A percentile compares a stretch with the other conserved stretches of the same genome.
Evolutionary conservation across 805 yeast genomes (phyloP).

Genomic region (Wickerhamomyces canadensis): DNA sequence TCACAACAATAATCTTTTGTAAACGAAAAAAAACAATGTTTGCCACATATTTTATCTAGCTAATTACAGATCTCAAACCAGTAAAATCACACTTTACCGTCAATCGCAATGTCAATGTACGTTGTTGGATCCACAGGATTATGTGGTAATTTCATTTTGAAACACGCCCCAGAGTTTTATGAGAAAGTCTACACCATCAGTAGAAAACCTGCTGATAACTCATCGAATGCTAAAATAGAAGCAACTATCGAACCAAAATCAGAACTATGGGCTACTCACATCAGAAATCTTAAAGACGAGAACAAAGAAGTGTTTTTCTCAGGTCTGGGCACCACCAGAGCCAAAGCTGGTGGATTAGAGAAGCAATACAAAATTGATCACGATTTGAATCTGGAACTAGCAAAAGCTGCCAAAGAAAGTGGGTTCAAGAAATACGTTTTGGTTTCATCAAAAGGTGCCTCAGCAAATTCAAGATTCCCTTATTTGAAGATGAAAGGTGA

Average conservation of each 20-base stretch:
- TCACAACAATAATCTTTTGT: too few relatives aligned
- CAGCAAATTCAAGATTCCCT: conserved; percentile 46
- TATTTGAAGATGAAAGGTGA: conserved; percentile 71
- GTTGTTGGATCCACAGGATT: conserved; percentile 76
- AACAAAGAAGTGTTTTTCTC: conserved; percentile 45
- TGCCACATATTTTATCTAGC: too few relatives aligned
- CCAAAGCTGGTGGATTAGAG: conserved; percentile 66
- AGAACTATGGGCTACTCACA: conserved; percentile 43
- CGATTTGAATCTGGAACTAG: conserved; percentile 63
- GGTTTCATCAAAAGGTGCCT: conserved; percentile 65
- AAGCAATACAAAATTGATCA: conserved; percentile 68
- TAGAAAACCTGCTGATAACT: conserved; percentile 32
- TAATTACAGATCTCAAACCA: too few relatives aligned
- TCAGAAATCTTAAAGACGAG: conserved; percentile 19
- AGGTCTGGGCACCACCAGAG: conserved; percentile 72
- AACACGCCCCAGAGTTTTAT: conserved; percentile 33
- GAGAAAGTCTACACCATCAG: conserved; percentile 42
- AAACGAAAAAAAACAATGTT: too few relatives aligned
- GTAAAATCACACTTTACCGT: not conserved
- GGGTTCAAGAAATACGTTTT: conserved; percentile 67
- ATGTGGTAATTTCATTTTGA: conserved; percentile 57
- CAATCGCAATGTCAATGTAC: conserved; percentile 14
- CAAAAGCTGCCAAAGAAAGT: conserved; percentile 64
- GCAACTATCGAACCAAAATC: conserved; percentile 41
- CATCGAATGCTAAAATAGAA: conserved; percentile 14